A percentile compares a stretch with the other conserved stretches of the same genome.
Evolutionary conservation across 2,329 filamentous ascomycete genomes (phyloP).

Genomic region (Huntiella bhutanensis): DNA sequence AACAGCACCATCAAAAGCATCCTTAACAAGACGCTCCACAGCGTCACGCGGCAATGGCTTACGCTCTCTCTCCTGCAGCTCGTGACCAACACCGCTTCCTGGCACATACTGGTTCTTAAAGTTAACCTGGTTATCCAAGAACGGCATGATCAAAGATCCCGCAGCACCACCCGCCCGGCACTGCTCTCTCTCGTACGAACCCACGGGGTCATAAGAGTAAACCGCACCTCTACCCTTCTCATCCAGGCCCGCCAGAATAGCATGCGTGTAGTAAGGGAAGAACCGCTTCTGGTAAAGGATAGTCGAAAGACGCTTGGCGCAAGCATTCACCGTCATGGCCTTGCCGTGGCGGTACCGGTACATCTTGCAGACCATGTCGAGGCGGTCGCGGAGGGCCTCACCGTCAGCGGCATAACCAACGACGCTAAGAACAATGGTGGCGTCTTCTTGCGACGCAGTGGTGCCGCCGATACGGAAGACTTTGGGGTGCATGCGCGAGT

Average conservation of each 20-base stretch:
- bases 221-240: conserved; percentile 87
- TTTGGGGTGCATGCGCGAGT: conserved; percentile 86
- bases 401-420: conserved; percentile 94
- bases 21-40: conserved; percentile 77
- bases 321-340: conserved; percentile 83
- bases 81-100: conserved; percentile 66
- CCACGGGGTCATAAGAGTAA: conserved; percentile 95
- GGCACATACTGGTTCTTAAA: conserved; percentile 97
- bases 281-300: conserved; percentile 96
- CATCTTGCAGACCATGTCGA: conserved; percentile 94
- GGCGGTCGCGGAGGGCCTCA: conserved; percentile 76
- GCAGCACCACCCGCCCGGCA: conserved; percentile 86
- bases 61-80: conserved; percentile 50
- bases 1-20: conserved; percentile 94
- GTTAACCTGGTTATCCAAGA: conserved; percentile 98
- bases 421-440: conserved; percentile 76
- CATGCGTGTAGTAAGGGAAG: conserved; percentile 96
- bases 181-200: conserved; percentile 92
- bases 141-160: conserved; percentile 92
- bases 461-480: conserved; percentile 94
- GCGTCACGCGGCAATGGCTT: conserved; percentile 51
- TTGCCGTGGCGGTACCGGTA: conserved; percentile 97
- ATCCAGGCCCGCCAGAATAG: conserved; percentile 83
- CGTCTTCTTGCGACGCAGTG: conserved; percentile 65
- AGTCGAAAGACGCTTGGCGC: conserved; percentile 83